These are phyloP conservation scores for Scytalidium lignicola DNA, from an alignment of 2,329 filamentous ascomycete species.

Conservation along the genomic window DNA sequence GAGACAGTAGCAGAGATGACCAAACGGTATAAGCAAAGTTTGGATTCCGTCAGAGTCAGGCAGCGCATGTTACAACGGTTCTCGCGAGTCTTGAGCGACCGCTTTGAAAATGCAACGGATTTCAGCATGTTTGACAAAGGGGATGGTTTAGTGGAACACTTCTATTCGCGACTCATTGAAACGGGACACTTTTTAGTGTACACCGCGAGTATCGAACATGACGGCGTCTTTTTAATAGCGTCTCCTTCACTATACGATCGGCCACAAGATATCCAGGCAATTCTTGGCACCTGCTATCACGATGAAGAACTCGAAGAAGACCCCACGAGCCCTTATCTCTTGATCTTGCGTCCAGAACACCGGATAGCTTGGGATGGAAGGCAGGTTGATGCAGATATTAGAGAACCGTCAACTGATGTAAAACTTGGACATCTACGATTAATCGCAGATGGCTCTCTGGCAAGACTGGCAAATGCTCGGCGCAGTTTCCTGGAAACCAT, in stretches of 20 bases:
- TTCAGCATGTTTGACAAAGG: constrained; percentile 74
- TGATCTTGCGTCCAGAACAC: constrained; percentile 79
- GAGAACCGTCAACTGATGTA: constrained; percentile 77
- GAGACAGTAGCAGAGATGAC: constrained; percentile 87
- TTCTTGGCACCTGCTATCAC: constrained; percentile 75
- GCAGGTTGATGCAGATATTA: constrained; percentile 63
- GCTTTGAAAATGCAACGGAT: constrained; percentile 95
- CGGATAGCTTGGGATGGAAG: constrained; percentile 77
- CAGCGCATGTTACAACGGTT: constrained; percentile 97
- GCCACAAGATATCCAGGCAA: constrained; percentile 75
- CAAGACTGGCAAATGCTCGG: constrained; percentile 73
- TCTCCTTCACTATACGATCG: constrained; percentile 73
- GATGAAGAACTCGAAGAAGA: constrained; percentile 70
- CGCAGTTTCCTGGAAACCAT: constrained; percentile 71
- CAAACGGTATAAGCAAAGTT: constrained; percentile 90
- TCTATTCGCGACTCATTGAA: constrained; percentile 75
- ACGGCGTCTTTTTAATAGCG: constrained; percentile 77
- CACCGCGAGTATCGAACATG: constrained; percentile 62
- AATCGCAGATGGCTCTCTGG: constrained; percentile 81
- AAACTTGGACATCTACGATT: constrained; percentile 82
- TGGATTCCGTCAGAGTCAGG: constrained; percentile 92
- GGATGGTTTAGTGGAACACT: constrained; percentile 62
- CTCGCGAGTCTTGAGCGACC: constrained; percentile 80
- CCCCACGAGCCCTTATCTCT: constrained; percentile 72
- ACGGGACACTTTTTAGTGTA: constrained; percentile 86